Conservation (phyloP, 2,329 filamentous ascomycete species). For the Cladophialophora psammophila region DNA sequence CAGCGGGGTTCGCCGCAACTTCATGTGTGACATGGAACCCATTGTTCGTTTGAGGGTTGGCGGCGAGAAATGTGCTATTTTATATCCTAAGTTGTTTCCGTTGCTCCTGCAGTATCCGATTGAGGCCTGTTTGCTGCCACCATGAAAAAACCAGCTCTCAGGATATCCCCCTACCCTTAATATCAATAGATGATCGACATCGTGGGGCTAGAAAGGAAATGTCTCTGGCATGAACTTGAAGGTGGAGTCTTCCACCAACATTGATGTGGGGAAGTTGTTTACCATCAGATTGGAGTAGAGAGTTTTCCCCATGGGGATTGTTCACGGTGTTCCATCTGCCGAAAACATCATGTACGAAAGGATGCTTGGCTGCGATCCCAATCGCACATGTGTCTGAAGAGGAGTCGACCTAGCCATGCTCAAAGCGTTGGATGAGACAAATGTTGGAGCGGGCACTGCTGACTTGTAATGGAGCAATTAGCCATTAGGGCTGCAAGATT, state of each 20-base stretch:
- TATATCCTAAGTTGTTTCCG: neutral
- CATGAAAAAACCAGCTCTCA: neutral
- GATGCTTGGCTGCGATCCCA: constrained; percentile 1
- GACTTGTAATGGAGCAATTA: neutral
- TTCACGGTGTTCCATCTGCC: constrained; percentile 17
- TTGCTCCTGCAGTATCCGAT: neutral
- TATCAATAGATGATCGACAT: constrained; percentile 8
- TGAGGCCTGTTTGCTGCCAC: too few relatives aligned
- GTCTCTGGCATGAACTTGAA: neutral
- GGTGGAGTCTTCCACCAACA: constrained; percentile 21
- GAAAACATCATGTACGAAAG: constrained; percentile 4
- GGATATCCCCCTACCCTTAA: neutral
- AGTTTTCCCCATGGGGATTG: constrained; percentile 21
- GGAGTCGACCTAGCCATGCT: neutral
- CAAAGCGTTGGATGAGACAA: neutral
- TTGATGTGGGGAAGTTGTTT: constrained; percentile 18
- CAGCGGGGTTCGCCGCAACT: constrained; percentile 48
- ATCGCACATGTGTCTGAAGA: neutral
- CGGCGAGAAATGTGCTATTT: neutral
- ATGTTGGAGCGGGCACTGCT: neutral
- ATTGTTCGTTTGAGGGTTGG: constrained; percentile 6
- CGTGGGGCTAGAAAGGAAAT: constrained; percentile 15
- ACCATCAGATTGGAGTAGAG: constrained; percentile 16
- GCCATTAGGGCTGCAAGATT: neutral
- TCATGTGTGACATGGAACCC: constrained; percentile 28